Base-by-base conservation (phyloP, 2,329 filamentous ascomycete species). In the Sporothrix globosa region DNA sequence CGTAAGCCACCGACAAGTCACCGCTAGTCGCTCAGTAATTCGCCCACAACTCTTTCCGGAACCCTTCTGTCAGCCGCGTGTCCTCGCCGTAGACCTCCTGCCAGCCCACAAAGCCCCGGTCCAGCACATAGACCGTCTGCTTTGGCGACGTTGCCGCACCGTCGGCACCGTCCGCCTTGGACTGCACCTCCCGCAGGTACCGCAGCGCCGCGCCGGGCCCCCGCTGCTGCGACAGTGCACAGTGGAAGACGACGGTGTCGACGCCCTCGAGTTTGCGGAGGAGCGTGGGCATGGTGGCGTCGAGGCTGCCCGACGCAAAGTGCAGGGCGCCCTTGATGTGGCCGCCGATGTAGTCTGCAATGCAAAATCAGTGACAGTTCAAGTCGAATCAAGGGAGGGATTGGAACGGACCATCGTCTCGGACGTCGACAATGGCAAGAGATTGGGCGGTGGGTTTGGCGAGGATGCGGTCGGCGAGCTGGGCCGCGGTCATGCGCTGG, bases 161-260 rank as follows among this genome's bases (percentile, higher is more conserved):
- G 7, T 34, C 34, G 7, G 34, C 34, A 6, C 34, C 74, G 11
- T 74, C 72, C 44, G 70, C 72, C 13, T 53, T 44, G 14, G 52
- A 39, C 30, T 19, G 63, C 11, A 88, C 84, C 81, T 93, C 91
- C 48, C 91, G 83, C 72, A 94, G 75, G 79, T 97, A 98, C 76
- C 86, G 85, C 75, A 97, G 81, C 3, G 96, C 96, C 3, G 95
- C 93, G 67, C 87, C 87, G 0, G 96, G 96, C 0, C 96, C 96
- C 0, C 96, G 86, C 81, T 97, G 91, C 82, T 98, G 96, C 75
- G 91, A 95, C 69, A 98, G 83, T 21, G 92, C 91, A 81, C 96
- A 99, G 82, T 99, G 96, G 80, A 99, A 99, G 1, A 99, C 88
- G 17, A 99, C 93, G 13, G 86, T 90, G 70, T 96, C 88, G 79